These are phyloP conservation scores for Phialocephala sp. DNA, from an alignment of 2,329 filamentous ascomycete genomes.

Conservation along the genomic window DNA sequence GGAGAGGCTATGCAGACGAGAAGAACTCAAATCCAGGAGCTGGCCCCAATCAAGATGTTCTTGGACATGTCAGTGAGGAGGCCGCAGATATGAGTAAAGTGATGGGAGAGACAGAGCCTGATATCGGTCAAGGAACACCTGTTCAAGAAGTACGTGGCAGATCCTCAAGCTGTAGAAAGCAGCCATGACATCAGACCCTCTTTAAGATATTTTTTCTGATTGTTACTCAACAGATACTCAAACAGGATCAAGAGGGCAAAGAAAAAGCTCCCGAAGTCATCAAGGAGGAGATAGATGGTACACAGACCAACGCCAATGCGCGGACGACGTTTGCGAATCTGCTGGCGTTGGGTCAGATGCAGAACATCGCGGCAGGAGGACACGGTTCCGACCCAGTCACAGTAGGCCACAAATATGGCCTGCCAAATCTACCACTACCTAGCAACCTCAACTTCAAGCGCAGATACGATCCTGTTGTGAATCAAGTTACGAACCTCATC, in stretches of 20 bases:
- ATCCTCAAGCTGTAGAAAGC: slow-evolving; percentile 16
- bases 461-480: slow-evolving; percentile 83
- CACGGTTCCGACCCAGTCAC: slow-evolving; percentile 30
- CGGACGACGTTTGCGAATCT: slow-evolving; percentile 42
- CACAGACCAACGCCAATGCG: slow-evolving; percentile 37
- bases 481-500: slow-evolving; percentile 86
- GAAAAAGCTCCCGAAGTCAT: slow-evolving; percentile 71
- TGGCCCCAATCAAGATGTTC: slow-evolving; percentile 56
- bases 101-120: slow-evolving; percentile 61
- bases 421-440: slow-evolving; percentile 71
- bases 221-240: slow-evolving; percentile 58
- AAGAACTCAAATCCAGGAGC: slow-evolving; percentile 36
- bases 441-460: slow-evolving; percentile 70
- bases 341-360: slow-evolving; percentile 40
- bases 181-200: slow-evolving; percentile 29
- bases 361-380: slow-evolving; percentile 38
- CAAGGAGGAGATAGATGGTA: slow-evolving; percentile 58
- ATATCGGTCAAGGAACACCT: slow-evolving; percentile 68
- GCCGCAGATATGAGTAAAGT: slow-evolving; percentile 64
- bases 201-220: slow-evolving; percentile 20
- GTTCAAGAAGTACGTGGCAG: slow-evolving; percentile 63
- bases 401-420: slow-evolving; percentile 66
- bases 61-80: slow-evolving; percentile 69
- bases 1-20: slow-evolving; percentile 41
- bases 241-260: slow-evolving; percentile 64